Evolutionary conservation across 768 basidiomycete species (phyloP), one percentile per base, ranked within the genome.

Genomic region (Psilocybe cubensis): DNA sequence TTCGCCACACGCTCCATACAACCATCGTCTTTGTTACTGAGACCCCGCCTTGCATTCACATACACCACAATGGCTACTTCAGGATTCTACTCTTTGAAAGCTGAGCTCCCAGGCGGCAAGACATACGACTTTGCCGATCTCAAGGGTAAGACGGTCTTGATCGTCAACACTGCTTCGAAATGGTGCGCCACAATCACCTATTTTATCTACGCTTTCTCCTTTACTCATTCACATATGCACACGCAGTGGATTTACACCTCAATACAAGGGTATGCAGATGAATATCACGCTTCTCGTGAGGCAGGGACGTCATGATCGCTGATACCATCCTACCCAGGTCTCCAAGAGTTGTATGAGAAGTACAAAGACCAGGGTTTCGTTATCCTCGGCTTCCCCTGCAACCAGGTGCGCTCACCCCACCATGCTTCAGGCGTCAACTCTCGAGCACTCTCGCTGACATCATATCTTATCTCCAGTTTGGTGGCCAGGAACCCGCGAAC

Each of bases 381-480:
- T 48, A 84, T 97, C 54, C 80, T 97, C 50, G 94, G 94, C 2
- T 96, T 96, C 80, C 96, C 96, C 10, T 94, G 88, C 74, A 93
- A 96, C 68, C 94, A 92, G 71, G 89, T 88, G 54, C 35, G 73
- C 69, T 49, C 42, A 3, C 9, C 31, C 38, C 31, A n/a, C n/a
- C 31, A 1, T 52, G 53, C n/a, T 8, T 20, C 5, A 24, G 2
- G 21, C 3, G n/a, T 9, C 2, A 14, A 38, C 42, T 8, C 7
- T 24, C n/a, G n/a, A n/a, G n/a, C n/a, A n/a, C n/a, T 21, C 21
- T 44, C 28, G 18, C 28, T 27, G 45, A 20, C 11, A 44, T 20
- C 31, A 24, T 44, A 41, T 48, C 31, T 2, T 41, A 12, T 47
- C 8, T 45, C 18, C 61, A 96, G 87, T 96, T 96, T 65, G 91